A percentile compares a stretch with the other conserved stretches of the same genome.
Conservation (phyloP, 768 basidiomycete genomes). For the Naganishia kalamii region DNA sequence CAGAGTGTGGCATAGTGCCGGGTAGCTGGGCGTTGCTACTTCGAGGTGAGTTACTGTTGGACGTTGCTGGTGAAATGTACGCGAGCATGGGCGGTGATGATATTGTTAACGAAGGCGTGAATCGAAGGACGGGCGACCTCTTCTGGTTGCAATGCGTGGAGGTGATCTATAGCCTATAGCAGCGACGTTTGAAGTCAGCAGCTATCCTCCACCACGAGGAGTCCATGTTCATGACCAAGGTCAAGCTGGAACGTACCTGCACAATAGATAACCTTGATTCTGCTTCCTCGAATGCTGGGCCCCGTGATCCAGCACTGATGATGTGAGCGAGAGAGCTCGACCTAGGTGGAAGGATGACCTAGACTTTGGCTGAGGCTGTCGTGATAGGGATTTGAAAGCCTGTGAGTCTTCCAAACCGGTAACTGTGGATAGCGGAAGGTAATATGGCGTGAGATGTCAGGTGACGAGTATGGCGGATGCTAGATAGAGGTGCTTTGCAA, state of each 20-base stretch:
- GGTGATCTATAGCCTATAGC: background rate
- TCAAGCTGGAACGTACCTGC: background rate
- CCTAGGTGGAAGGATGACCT: background rate
- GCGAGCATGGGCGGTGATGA: slow-evolving; percentile 14
- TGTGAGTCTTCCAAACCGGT: background rate
- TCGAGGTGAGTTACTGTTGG: slow-evolving; percentile 10
- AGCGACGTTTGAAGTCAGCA: background rate
- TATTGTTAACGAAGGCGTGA: background rate
- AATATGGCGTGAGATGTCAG: slow-evolving; percentile 12
- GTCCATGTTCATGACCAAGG: background rate
- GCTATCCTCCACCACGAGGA: background rate
- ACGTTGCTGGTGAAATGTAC: slow-evolving; percentile 18
- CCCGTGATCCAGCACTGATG: background rate
- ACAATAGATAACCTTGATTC: background rate
- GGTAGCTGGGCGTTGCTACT: slow-evolving; percentile 6
- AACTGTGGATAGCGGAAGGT: slow-evolving; percentile 4
- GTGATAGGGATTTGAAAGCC: slow-evolving; percentile 3
- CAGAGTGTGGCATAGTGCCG: background rate
- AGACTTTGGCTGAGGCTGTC: background rate
- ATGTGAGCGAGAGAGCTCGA: too few species aligned
- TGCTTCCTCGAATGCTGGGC: background rate
- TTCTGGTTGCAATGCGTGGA: background rate
- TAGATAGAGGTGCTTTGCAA: background rate
- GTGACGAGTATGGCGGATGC: slow-evolving; percentile 9
- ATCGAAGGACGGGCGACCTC: too few species aligned